phyloP scores from a whole-genome alignment of 129 eudicot genomes.

The Ambrosia trifida region DNA sequence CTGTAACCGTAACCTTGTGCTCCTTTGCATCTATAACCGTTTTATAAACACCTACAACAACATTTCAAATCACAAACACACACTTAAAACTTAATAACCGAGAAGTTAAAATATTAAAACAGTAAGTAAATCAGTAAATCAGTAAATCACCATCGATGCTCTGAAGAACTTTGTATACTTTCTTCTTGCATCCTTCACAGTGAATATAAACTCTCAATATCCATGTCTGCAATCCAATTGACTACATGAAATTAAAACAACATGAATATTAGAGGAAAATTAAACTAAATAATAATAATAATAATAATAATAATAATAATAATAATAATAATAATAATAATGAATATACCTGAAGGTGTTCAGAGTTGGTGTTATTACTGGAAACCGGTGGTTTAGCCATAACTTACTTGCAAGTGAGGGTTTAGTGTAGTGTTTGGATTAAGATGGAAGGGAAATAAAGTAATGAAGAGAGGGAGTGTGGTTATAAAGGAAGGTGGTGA shows the following conservation, averaged over 20 bases:
- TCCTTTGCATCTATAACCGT: slow-evolving; percentile 65
- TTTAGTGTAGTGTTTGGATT: background rate
- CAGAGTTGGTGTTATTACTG: slow-evolving; percentile 13
- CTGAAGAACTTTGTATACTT: slow-evolving; percentile 82
- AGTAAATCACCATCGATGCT: slow-evolving; percentile 57
- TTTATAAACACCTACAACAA: slow-evolving; percentile 71
- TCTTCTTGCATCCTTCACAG: slow-evolving; percentile 90
- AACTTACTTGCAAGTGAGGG: slow-evolving; percentile 13
- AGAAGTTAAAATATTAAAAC: slow-evolving; percentile 1
- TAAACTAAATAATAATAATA: background rate
- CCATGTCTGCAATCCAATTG: slow-evolving; percentile 55
- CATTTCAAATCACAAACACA: background rate
- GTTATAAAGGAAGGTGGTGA: slow-evolving; percentile 27
- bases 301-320: background rate
- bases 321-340: background rate
- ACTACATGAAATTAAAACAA: slow-evolving; percentile 1
- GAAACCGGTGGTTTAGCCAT: slow-evolving; percentile 29
- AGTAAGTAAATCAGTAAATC: background rate
- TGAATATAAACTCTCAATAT: slow-evolving; percentile 68
- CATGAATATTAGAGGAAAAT: background rate
- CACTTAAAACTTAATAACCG: background rate
- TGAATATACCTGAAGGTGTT: slow-evolving; percentile 31
- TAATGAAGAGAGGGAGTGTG: slow-evolving; percentile 11
- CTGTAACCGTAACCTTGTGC: slow-evolving; percentile 67
- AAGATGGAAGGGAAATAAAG: background rate